phyloP scores from a whole-genome alignment of 345 rosid genomes.

The Excoecaria cochinchinensis region DNA sequence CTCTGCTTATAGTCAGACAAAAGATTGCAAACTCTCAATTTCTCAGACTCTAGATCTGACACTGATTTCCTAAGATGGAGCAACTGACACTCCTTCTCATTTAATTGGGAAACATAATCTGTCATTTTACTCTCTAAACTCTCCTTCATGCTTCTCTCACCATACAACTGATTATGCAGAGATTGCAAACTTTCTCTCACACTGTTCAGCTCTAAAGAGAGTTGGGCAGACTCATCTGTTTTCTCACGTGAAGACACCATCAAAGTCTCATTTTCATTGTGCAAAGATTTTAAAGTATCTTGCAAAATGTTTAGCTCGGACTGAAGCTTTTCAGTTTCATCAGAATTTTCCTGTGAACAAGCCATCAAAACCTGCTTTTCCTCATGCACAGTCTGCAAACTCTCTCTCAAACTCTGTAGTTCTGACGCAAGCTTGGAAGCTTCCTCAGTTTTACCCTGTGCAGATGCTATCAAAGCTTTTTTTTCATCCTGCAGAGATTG shows the following conservation, averaged over 20 bases:
- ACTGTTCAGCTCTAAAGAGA: slow-evolving; percentile 43
- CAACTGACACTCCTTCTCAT: slow-evolving; percentile 48
- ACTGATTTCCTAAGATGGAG: slow-evolving; percentile 53
- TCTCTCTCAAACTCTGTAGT: slow-evolving; percentile 15
- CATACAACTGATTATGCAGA: slow-evolving; percentile 40
- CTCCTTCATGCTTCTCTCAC: slow-evolving; percentile 50
- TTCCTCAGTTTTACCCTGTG: slow-evolving; percentile 19
- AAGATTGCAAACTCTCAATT: slow-evolving; percentile 40
- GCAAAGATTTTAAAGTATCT: slow-evolving; percentile 15
- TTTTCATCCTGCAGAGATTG: slow-evolving; percentile 19
- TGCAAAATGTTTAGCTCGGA: slow-evolving; percentile 18
- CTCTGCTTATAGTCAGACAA: slow-evolving; percentile 51
- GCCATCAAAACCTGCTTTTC: slow-evolving; percentile 25
- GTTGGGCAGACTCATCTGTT: slow-evolving; percentile 48
- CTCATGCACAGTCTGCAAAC: slow-evolving; percentile 12
- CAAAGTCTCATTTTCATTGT: slow-evolving; percentile 46
- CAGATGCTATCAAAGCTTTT: slow-evolving; percentile 11
- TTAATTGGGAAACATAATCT: slow-evolving; percentile 56
- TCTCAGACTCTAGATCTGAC: slow-evolving; percentile 61
- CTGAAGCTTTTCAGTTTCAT: slow-evolving; percentile 12
- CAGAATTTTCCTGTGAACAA: slow-evolving; percentile 12
- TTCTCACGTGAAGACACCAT: slow-evolving; percentile 48
- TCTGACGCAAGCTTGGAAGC: slow-evolving; percentile 14
- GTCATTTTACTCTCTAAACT: slow-evolving; percentile 42
- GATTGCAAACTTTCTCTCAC: slow-evolving; percentile 32